Base-by-base conservation (phyloP, 2,329 filamentous ascomycete species). In the Tolypocladium endophyticum region DNA sequence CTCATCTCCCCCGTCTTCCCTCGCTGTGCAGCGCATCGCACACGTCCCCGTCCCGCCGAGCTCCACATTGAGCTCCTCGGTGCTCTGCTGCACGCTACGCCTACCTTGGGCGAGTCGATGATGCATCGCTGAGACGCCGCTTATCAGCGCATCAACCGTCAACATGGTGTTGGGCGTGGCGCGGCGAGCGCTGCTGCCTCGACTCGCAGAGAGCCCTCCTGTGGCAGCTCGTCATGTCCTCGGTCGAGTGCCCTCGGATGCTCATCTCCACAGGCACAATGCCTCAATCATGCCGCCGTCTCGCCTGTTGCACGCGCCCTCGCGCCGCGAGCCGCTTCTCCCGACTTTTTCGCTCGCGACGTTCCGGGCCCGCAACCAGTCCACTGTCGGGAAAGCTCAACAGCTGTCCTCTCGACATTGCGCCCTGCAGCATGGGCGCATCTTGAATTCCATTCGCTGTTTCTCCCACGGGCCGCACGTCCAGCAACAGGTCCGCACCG, bases 131-230 rank as follows among this genome's bases (percentile, higher is more conserved):
- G 60, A 64, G 63, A 64, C 58, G 62, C 57, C 60, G 57, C 56
- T 58, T 62, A 53, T 20, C 20, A 64, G 61, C 62, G 64, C 63
- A 63, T 62, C 66, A 62, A 62, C 66, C 62, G 66, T 69, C 68
- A 76, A 66, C 65, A 81, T 81, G 79, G 76, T 75, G 71, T 74
- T 77, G 73, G 78, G 76, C 71, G 74, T 74, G 69, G 73, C 78
- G 68, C 79, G 78, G 66, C 77, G 76, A 68, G 73, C 74, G 72
- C 73, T 81, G 74, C 74, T 79, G 72, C 78, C 78, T 63, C 75
- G 74, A 68, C 73, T 76, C 70, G 73, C 35, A 18, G 58, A 54
- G n/a, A 23, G 45, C 43, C 23, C 36, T 1, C 36, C 38, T 7
- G 9, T 54, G 11, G 9, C 35, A 6, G 36, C 57, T 33, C 57